These are phyloP conservation scores for Nannochloropsis granulata DNA, from an alignment of 108 stramenopile species.

Conservation along the genomic window DNA sequence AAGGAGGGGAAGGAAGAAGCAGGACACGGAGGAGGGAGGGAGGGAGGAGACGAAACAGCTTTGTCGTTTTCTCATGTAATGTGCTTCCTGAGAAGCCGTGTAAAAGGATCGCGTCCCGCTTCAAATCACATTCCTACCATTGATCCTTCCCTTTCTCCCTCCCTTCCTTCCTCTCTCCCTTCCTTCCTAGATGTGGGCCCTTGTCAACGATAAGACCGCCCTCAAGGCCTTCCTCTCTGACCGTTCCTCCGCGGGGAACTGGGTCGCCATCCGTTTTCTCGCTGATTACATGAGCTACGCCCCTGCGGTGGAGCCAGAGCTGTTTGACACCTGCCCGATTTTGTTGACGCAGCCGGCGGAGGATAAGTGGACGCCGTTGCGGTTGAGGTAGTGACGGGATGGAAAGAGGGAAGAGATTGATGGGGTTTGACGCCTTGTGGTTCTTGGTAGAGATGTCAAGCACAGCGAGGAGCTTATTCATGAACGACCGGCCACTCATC, in stretches of 20 bases:
- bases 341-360: not conserved
- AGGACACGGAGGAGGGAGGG: too few species aligned
- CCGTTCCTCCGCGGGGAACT: not conserved
- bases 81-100: too few species aligned
- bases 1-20: not conserved
- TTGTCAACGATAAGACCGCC: not conserved
- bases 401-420: not conserved
- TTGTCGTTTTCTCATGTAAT: too few species aligned
- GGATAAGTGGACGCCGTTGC: not conserved
- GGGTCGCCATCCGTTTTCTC: not conserved
- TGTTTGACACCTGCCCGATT: not conserved
- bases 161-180: not conserved
- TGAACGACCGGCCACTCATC: too few species aligned
- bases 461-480: too few species aligned
- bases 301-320: not conserved
- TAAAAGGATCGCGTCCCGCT: too few species aligned
- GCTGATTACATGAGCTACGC: not conserved
- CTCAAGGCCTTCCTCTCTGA: not conserved
- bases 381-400: not conserved
- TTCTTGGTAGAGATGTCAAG: not conserved
- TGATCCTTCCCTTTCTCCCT: not conserved
- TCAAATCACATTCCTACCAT: too few species aligned
- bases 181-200: not conserved
- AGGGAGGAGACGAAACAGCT: too few species aligned
- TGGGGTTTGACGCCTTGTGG: too few species aligned